Base-by-base conservation (phyloP, 352 stramenopile genomes). In the Peronospora belbahrii region DNA sequence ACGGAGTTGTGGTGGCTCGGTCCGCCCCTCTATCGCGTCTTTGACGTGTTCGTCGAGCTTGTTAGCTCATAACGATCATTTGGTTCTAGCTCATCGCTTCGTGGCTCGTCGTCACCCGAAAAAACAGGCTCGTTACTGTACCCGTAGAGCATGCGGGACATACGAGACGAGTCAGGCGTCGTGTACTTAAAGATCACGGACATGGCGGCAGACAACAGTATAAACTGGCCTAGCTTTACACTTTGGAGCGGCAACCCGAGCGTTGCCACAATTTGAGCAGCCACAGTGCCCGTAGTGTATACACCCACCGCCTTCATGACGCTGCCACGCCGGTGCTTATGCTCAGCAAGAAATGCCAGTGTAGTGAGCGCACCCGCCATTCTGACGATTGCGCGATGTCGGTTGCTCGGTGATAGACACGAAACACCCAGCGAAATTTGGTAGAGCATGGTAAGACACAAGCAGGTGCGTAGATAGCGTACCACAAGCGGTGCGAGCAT, bases 121-220 rank as follows among this genome's bases (percentile, higher is more conserved):
- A 28, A 32, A 30, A 48, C 11, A 39, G 25, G 17, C 46, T 59
- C 36, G 32, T 51, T 36, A 43, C 48, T 61, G 51, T 69, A 64
- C 9, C 77, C 77, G 57, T 78, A 87, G 20, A 89, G 58, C 34
- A 74, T 61, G 24, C 61, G 67, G 60, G 74, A 67, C 41, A 83
- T 37, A 32, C 51, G 53, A 24, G 49, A 65, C 42, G 66, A 78
- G 56, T 78, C 62, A 13, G 48, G 59, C 48, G 74, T 53, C 23
- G 66, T 55, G 24, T 33, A 57, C 39, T 63, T 59, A 38, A 89
- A 74, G 19, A 89, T 56, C 36, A 70, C 40, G 7, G 59, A 59
- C 41, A 84, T 52, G 35, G 70, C 56, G 1, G 47, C 55, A 2
- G 64, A 52, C 13, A 82, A 62, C 33, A 83, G 41, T 53, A 38